Evolutionary conservation across 1,284 basidiomycete species (phyloP).

Genomic region (Veloporphyrellus conicus): DNA sequence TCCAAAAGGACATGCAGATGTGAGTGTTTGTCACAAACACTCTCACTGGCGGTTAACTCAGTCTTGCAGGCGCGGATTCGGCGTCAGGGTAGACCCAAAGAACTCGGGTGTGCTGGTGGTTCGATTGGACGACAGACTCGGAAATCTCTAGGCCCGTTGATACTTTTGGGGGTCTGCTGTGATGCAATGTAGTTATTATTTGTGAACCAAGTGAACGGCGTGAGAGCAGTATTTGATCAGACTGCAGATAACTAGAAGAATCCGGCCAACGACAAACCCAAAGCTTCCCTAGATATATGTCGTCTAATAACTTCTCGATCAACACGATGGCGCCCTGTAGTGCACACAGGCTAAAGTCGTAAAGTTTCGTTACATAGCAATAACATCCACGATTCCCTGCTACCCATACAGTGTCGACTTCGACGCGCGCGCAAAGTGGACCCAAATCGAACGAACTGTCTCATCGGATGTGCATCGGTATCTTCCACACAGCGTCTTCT

Average conservation of each 20-base stretch:
- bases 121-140: slow-evolving; percentile 43
- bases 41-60: background rate
- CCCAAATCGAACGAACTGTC: no score
- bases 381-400: no score
- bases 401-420: no score
- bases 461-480: no score
- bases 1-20: slow-evolving; percentile 84
- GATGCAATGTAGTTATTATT: background rate
- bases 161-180: background rate
- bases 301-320: slow-evolving; percentile 42
- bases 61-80: slow-evolving; percentile 13
- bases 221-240: no score
- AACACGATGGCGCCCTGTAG: slow-evolving; percentile 78
- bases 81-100: slow-evolving; percentile 62
- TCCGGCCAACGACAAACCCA: background rate
- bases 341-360: no score
- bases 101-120: slow-evolving; percentile 88
- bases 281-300: slow-evolving; percentile 16
- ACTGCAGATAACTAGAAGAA: no score
- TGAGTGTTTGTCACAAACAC: slow-evolving; percentile 31
- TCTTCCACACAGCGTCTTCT: no score
- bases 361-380: no score
- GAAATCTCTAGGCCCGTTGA: no score
- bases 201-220: no score
- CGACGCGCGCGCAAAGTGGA: no score